Percentiles rank a stretch among this genome's conserved stretches.
Evolutionary conservation across 106 monocot genomes (phyloP).

Genomic region (Acanthochlamys bracteata): DNA sequence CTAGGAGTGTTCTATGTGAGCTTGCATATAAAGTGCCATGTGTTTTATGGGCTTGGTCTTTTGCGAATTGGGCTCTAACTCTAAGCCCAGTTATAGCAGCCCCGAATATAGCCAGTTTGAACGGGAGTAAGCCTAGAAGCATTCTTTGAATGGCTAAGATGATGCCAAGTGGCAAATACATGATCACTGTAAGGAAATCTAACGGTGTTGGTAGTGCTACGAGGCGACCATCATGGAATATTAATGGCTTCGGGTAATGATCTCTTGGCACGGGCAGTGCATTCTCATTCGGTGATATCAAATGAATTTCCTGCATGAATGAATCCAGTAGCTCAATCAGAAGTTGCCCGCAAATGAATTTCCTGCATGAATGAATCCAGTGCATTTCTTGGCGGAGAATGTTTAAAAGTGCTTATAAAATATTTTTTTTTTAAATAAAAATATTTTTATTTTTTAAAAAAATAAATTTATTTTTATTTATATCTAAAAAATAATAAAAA

Average conservation of each 20-base stretch:
- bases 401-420: no score
- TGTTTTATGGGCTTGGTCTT: background rate
- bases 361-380: no score
- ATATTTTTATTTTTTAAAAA: no score
- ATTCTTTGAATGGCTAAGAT: conserved; percentile 24
- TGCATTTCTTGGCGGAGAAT: no score
- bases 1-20: conserved; percentile 43
- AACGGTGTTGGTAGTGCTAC: conserved; percentile 26
- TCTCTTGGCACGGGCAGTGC: conserved; percentile 9
- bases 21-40: conserved; percentile 27
- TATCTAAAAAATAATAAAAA: no score
- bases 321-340: no score
- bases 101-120: conserved; percentile 5
- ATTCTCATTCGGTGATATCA: conserved; percentile 8
- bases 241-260: conserved; percentile 41
- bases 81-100: conserved; percentile 28
- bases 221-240: conserved; percentile 75
- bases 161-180: conserved; percentile 55
- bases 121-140: conserved; percentile 25
- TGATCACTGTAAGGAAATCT: conserved; percentile 12
- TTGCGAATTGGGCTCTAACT: conserved; percentile 15
- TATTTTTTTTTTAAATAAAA: no score
- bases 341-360: no score
- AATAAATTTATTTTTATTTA: no score
- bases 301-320: conserved; percentile 31